Evolutionary conservation across 176 grass and related monocot species (phyloP).

Genomic region (Triticum monococcum): DNA sequence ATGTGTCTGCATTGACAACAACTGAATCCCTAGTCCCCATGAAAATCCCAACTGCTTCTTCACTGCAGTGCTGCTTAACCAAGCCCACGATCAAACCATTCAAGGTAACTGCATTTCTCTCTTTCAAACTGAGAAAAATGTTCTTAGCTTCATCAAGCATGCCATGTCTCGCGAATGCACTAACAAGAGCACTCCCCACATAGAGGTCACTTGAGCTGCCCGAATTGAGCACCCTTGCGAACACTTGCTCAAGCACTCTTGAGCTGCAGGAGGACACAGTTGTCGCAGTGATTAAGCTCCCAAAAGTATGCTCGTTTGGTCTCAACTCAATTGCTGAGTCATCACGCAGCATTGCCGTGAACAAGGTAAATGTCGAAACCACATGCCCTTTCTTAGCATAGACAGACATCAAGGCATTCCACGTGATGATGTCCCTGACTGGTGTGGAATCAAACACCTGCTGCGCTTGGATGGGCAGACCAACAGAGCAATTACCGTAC

Average conservation of each 20-base stretch:
- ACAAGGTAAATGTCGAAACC: conserved; percentile 41
- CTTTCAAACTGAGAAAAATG: conserved; percentile 58
- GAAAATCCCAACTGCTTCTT: conserved; percentile 69
- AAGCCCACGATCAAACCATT: conserved; percentile 77
- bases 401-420: conserved; percentile 78
- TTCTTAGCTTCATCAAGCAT: conserved; percentile 59
- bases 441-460: conserved; percentile 46
- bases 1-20: conserved; percentile 53
- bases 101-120: conserved; percentile 71
- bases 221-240: conserved; percentile 45
- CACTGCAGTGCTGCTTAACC: conserved; percentile 53
- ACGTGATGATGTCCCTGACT: conserved; percentile 56
- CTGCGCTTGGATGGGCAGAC: conserved; percentile 28
- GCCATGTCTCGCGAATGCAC: conserved; percentile 61
- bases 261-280: conserved; percentile 36
- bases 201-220: conserved; percentile 65
- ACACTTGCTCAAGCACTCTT: conserved; percentile 54
- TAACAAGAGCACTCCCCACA: conserved; percentile 76
- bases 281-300: conserved; percentile 61
- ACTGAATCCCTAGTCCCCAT: conserved; percentile 39
- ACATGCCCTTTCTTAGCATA: conserved; percentile 64
- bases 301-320: conserved; percentile 67
- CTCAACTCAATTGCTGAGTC: conserved; percentile 26
- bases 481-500: conserved; percentile 60
- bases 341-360: conserved; percentile 49